Conservation (phyloP, 1,139 yeast genomes). For the Magnusiomyces magnusii region DNA sequence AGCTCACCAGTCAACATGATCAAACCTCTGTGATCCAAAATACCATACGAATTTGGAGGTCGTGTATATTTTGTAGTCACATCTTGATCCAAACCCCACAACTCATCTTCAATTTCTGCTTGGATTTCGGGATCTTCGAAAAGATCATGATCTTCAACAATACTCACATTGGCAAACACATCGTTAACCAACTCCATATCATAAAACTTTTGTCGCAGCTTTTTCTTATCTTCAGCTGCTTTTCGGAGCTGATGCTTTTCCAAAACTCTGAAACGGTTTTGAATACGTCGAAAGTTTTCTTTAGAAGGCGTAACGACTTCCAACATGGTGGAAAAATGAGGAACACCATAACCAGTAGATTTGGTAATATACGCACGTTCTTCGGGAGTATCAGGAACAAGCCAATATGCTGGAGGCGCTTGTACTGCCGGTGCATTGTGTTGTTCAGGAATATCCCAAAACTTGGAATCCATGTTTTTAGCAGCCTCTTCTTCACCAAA, state of each 20-base stretch:
- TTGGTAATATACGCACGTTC: background rate
- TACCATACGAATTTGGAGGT: conserved; percentile 1
- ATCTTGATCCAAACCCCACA: background rate
- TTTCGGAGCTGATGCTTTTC: conserved; percentile 10
- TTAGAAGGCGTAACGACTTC: conserved; percentile 32
- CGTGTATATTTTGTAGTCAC: background rate
- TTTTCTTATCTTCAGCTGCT: too few relatives aligned
- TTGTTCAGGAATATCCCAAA: background rate
- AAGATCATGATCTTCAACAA: background rate
- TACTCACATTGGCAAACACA: conserved; percentile 22
- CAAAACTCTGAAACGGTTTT: conserved; percentile 24
- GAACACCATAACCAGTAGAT: conserved; percentile 17
- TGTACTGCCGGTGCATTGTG: background rate
- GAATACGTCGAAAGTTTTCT: conserved; percentile 29
- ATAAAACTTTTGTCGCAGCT: conserved; percentile 30
- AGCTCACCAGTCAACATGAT: conserved; percentile 47
- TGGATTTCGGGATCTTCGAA: conserved; percentile 12
- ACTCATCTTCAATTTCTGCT: conserved; percentile 27
- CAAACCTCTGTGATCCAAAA: conserved; percentile 41
- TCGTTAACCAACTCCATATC: conserved; percentile 48
- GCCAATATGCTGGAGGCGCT: conserved; percentile 3
- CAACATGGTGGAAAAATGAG: conserved; percentile 42
- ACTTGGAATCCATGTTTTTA: conserved; percentile 30
- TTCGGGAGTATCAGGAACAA: background rate
- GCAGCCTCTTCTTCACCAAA: conserved; percentile 29